A percentile compares a stretch with the other conserved stretches of the same genome.
phyloP scores from a whole-genome alignment of 768 basidiomycete species.

The Pulveroboletus sp. region DNA sequence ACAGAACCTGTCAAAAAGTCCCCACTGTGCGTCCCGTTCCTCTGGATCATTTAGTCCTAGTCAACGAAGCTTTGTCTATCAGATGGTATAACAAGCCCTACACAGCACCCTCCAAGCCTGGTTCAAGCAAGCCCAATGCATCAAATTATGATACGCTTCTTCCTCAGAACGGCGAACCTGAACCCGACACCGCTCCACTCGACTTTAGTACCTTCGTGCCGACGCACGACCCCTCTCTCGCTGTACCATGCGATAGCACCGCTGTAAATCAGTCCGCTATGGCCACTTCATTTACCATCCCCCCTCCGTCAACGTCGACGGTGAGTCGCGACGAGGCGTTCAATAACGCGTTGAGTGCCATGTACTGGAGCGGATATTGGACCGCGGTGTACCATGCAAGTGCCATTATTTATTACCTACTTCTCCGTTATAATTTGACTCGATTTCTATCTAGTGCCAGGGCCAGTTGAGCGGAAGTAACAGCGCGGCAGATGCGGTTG shows the following conservation, averaged over 20 bases:
- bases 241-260: conserved; percentile 23
- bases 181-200: conserved; percentile 57
- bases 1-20: conserved; percentile 66
- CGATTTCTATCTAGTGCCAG: conserved; percentile 31
- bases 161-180: conserved; percentile 14
- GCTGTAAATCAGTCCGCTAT: conserved; percentile 8
- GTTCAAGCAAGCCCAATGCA: conserved; percentile 5
- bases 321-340: conserved; percentile 76
- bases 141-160: neutral
- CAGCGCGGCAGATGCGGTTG: conserved; percentile 28
- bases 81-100: conserved; percentile 80
- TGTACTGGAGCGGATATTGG: conserved; percentile 90
- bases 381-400: conserved; percentile 80
- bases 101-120: conserved; percentile 11
- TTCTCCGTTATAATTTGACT: neutral
- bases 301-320: conserved; percentile 34
- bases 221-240: conserved; percentile 62
- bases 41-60: neutral
- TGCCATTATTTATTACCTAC: conserved; percentile 1
- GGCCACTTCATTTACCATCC: conserved; percentile 25
- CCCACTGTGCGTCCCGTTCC: conserved; percentile 52
- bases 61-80: neutral
- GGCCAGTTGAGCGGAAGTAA: conserved; percentile 18
- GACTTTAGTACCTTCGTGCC: conserved; percentile 73
- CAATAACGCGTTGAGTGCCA: conserved; percentile 67